These are phyloP conservation scores for Colletotrichum sp. DNA, from an alignment of 2,329 filamentous ascomycete species.

Conservation along the genomic window DNA sequence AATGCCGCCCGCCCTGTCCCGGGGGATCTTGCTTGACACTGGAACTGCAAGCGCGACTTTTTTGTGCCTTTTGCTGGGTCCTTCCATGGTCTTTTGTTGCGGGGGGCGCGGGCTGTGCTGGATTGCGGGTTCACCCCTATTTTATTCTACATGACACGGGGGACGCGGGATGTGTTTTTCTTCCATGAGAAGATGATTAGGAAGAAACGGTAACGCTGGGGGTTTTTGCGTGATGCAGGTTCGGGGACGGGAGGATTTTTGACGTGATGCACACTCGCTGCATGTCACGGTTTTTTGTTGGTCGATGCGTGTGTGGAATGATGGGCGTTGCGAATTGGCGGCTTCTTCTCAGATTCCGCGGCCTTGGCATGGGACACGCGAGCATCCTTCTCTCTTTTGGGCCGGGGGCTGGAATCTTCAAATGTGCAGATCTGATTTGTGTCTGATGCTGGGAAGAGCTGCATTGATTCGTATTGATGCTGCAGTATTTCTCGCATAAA, in stretches of 20 bases:
- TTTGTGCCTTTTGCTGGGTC: background rate
- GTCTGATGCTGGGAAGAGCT: background rate
- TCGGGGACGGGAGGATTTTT: background rate
- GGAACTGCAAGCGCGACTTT: background rate
- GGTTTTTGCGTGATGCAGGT: background rate
- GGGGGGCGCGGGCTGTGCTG: background rate
- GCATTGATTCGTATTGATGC: background rate
- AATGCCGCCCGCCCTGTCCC: constrained; percentile 6
- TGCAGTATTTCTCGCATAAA: background rate
- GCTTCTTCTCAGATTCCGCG: background rate
- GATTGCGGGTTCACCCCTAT: background rate
- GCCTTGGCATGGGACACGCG: background rate
- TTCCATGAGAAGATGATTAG: background rate
- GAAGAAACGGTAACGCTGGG: background rate
- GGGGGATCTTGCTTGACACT: background rate
- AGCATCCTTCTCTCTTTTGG: background rate
- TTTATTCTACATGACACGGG: background rate
- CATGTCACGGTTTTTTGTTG: background rate
- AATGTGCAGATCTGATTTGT: background rate
- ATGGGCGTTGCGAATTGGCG: background rate
- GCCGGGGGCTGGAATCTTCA: background rate
- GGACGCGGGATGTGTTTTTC: background rate
- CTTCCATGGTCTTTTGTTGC: background rate
- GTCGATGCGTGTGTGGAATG: background rate
- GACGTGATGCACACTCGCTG: background rate